phyloP scores from a whole-genome alignment of 192 early-diverging fungal species.

The Lunasporangiospora selenospora region DNA sequence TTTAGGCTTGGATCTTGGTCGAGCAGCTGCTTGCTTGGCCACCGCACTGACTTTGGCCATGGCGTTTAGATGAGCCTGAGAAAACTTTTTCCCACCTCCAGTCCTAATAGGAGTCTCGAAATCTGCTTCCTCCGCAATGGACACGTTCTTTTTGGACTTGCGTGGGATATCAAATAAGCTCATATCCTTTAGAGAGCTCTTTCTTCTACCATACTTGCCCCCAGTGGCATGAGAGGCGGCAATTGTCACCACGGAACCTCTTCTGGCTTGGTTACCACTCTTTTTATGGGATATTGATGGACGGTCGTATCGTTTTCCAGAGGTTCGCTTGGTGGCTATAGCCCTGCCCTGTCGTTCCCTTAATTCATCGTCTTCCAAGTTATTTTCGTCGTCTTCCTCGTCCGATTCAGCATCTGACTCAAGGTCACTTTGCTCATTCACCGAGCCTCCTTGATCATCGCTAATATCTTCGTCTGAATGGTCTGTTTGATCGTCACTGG shows the following conservation, averaged over 20 bases:
- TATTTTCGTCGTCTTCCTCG: constrained; percentile 1
- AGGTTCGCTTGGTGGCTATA: constrained; percentile 11
- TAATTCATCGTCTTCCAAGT: constrained; percentile 11
- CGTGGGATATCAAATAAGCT: constrained; percentile 2
- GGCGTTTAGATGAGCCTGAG: constrained; percentile 40
- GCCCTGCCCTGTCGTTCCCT: constrained; percentile 6
- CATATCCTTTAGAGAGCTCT: constrained; percentile 43
- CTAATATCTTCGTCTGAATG: constrained; percentile 12
- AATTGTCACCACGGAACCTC: constrained; percentile 3
- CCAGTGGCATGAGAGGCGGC: constrained; percentile 21
- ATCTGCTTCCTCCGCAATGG: constrained; percentile 24
- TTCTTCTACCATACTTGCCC: constrained; percentile 37
- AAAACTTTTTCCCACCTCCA: constrained; percentile 46
- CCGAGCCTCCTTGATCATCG: no score
- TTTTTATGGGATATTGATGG: background rate
- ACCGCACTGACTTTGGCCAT: constrained; percentile 14
- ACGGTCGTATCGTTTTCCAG: constrained; percentile 26
- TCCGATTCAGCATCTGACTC: constrained; percentile 15
- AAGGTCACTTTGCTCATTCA: constrained; percentile 7
- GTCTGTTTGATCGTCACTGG: no score
- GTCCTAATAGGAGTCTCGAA: constrained; percentile 3
- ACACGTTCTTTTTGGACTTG: constrained; percentile 41
- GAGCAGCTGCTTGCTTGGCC: background rate
- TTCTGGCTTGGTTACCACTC: background rate
- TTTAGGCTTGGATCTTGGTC: constrained; percentile 11